Base-by-base conservation (phyloP, 2,329 filamentous ascomycete genomes). In the Talaromyces sp. region DNA sequence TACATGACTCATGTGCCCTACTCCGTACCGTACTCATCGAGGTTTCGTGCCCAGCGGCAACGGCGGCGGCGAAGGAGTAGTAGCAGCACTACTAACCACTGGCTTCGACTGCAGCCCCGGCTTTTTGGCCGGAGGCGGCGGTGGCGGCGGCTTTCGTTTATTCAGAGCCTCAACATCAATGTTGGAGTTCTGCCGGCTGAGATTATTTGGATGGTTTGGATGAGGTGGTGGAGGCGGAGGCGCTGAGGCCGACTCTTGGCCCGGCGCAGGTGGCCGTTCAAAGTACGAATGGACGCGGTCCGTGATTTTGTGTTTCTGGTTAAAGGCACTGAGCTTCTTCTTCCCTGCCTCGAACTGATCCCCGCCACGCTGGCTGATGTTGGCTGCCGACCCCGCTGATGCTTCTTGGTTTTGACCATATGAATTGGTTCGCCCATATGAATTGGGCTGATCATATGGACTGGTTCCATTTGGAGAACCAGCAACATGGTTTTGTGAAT, bases 321-420 rank as follows among this genome's bases (percentile, higher is more conserved):
- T 84, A 60, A 88, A 67, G 1, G 76, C 78, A 63, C 82, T 84
- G 4, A 86, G 86, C 22, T 80, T 81, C 68, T 81, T 78, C 67
- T 82, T 80, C 0, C 88, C 88, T 6, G 83, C 76, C 1, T 84
- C 82, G 6, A 90, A 84, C 70, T 90, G 86, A 19, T 88, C 88
- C 3, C 87, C 85, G 67, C 91, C 88, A 30, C 87, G 78, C 70
- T 90, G 85, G 15, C 87, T 85, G 72, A 92, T 88, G 65, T 85
- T 87, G 44, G 84, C 83, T 42, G 86, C 89, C 30, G 80, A 79
- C 1, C 84, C 87, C 15, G 33, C 11, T 4, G 33, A 36, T 36
- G 33, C 13, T 15, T 13, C 33, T 13, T 15, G 13, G 33, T 36
- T 36, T 67, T 85, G 84, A 63, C 90, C 84, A 2, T 54, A 54